Evolutionary conservation across 345 rosid species (phyloP), one percentile per base, ranked within the genome.

Genomic region (Linum lewisii): DNA sequence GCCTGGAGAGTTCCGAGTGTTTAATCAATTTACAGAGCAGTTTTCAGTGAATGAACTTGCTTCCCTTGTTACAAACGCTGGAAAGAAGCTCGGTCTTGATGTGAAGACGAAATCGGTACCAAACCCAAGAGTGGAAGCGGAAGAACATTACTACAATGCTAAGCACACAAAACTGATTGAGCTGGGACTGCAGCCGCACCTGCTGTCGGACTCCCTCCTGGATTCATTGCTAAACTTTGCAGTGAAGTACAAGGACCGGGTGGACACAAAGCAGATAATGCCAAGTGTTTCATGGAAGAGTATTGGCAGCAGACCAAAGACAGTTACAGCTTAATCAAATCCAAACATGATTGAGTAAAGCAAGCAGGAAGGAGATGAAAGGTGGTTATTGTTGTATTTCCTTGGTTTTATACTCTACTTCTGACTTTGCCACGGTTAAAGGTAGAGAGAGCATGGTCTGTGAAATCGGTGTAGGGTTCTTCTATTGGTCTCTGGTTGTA

Each of bases 71-170:
- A 86, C 95, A 7, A 83, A 83, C 70, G 94, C 97, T 0, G 99
- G 97, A 57, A 68, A 72, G 56, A 86, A 93, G 79, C 78, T 93
- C 16, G 99, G 95, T 29, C 72, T 88, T 7, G 85, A 88, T 5
- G 97, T 93, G 69, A 72, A 80, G 64, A 77, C 87, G 60, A 65
- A 65, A 73, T 77, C 77, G 10, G 94, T 93, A 56, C 97, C 99
- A 15, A 93, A 93, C 71, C 99, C 97, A 4, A 76, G 99, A 74
- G 99, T 93, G 21, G 99, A 93, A 72, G 95, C 99, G 4, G 99
- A 93, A 71, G 97, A 93, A 58, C 99, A 93, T 71, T 93, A 93
- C 75, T 89, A 93, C 87, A 93, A 89, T 51, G 97, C 99, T 51
- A 93, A 85, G 78, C 97, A 87, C 67, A 93, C 97, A 6, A 93